Evolutionary conservation across 352 stramenopile genomes (phyloP).

Genomic region (Pythium rhizo-oryzae): DNA sequence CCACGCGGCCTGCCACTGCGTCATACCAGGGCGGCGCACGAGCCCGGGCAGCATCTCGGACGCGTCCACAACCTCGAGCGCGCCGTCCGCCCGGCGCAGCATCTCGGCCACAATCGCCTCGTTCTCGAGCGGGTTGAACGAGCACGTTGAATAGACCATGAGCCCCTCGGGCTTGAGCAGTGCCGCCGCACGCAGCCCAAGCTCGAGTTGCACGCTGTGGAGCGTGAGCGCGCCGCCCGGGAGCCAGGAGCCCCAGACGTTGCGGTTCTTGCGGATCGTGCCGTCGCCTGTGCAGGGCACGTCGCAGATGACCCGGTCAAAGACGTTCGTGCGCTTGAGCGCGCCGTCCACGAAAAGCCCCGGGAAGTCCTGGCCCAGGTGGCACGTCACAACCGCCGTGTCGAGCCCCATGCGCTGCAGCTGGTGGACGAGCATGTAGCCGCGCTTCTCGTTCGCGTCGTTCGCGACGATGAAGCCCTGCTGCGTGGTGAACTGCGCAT

Average conservation of each 20-base stretch:
- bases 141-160: conserved; percentile 98
- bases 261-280: conserved; percentile 97
- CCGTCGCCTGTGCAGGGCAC: conserved; percentile 98
- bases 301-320: conserved; percentile 98
- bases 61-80: conserved; percentile 90
- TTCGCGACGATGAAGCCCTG: conserved; percentile 95
- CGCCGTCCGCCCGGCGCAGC: conserved; percentile 85
- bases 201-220: conserved; percentile 93
- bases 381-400: conserved; percentile 91
- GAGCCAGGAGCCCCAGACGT: conserved; percentile 92
- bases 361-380: conserved; percentile 94
- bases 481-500: conserved; percentile 17
- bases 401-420: conserved; percentile 72
- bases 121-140: conserved; percentile 98
- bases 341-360: conserved; percentile 64
- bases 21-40: conserved; percentile 48
- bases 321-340: conserved; percentile 68
- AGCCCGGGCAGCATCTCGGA: conserved; percentile 52
- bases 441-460: conserved; percentile 94
- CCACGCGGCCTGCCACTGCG: conserved; percentile 68
- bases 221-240: conserved; percentile 86
- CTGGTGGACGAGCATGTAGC: conserved; percentile 97
- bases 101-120: conserved; percentile 96
- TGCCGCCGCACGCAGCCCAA: conserved; percentile 90
- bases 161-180: conserved; percentile 88